A percentile compares a stretch with the other conserved stretches of the same genome.
Evolutionary conservation across 768 basidiomycete species (phyloP).

Genomic region (Clathrus columnatus): DNA sequence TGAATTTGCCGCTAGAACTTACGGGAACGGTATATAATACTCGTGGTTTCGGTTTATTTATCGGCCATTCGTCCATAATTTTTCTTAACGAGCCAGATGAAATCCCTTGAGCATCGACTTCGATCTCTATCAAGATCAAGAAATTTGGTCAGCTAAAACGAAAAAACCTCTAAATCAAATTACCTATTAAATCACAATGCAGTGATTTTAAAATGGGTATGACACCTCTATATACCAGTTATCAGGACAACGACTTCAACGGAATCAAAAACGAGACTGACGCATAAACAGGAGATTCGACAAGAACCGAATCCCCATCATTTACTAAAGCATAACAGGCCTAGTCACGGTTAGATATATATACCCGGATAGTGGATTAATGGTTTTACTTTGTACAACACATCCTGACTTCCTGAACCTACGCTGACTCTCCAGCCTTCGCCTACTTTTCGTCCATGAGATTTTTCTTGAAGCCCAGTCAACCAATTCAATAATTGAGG

Average conservation of each 20-base stretch:
- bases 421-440: conserved; percentile 72
- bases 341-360: conserved; percentile 29
- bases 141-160: background rate
- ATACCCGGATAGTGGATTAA: background rate
- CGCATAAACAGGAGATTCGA: conserved; percentile 71
- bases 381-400: conserved; percentile 67
- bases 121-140: conserved; percentile 46
- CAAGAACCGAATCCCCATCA: conserved; percentile 69
- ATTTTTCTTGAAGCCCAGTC: conserved; percentile 55
- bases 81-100: conserved; percentile 47
- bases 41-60: conserved; percentile 61
- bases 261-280: conserved; percentile 23
- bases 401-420: conserved; percentile 82
- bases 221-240: conserved; percentile 47
- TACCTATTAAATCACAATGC: conserved; percentile 52
- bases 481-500: conserved; percentile 61
- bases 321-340: conserved; percentile 63
- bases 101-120: conserved; percentile 68
- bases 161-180: conserved; percentile 14
- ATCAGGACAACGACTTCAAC: background rate
- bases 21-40: conserved; percentile 77
- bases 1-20: conserved; percentile 16
- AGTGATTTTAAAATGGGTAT: conserved; percentile 54
- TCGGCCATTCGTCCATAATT: conserved; percentile 69
- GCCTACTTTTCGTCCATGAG: conserved; percentile 52